A percentile compares a stretch with the other conserved stretches of the same genome.
These are phyloP conservation scores for Cicer yamashitae DNA, from an alignment of 306 rosid genomes.

Conservation along the genomic window DNA sequence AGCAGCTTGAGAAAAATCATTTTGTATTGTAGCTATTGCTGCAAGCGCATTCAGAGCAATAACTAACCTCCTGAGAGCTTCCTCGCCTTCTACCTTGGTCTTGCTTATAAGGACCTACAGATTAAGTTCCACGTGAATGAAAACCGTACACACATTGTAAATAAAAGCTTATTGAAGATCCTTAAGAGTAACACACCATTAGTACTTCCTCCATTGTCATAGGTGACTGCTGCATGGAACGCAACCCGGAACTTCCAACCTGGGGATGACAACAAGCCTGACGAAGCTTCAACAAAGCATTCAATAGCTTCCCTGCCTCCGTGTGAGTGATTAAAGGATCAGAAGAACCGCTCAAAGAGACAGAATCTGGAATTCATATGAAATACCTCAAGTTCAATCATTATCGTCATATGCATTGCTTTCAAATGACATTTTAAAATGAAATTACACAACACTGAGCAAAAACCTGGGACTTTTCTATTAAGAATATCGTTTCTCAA, in stretches of 20 bases:
- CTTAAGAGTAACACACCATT: conserved; percentile 60
- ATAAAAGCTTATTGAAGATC: conserved; percentile 26
- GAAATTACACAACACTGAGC: conserved; percentile 39
- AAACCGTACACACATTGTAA: background rate
- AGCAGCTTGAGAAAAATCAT: conserved; percentile 71
- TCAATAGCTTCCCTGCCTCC: conserved; percentile 90
- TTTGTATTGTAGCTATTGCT: conserved; percentile 71
- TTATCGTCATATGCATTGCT: conserved; percentile 30
- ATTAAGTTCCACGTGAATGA: conserved; percentile 47
- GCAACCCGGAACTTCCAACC: conserved; percentile 96
- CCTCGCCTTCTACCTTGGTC: conserved; percentile 95
- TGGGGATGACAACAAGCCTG: conserved; percentile 99
- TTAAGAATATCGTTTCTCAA: conserved; percentile 75
- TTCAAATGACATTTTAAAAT: conserved; percentile 47
- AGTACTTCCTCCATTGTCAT: conserved; percentile 98
- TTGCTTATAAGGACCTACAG: conserved; percentile 87
- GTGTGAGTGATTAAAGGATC: conserved; percentile 74
- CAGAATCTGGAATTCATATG: conserved; percentile 56
- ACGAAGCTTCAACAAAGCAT: conserved; percentile 90
- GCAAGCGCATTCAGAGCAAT: conserved; percentile 93
- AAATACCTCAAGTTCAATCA: conserved; percentile 49
- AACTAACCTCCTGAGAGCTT: conserved; percentile 83
- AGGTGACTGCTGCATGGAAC: conserved; percentile 89
- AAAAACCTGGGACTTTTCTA: conserved; percentile 71
- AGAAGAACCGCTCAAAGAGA: conserved; percentile 56